Evolutionary conservation across 2,329 filamentous ascomycete genomes (phyloP).

Genomic region (Sclerotinia glacialis): DNA sequence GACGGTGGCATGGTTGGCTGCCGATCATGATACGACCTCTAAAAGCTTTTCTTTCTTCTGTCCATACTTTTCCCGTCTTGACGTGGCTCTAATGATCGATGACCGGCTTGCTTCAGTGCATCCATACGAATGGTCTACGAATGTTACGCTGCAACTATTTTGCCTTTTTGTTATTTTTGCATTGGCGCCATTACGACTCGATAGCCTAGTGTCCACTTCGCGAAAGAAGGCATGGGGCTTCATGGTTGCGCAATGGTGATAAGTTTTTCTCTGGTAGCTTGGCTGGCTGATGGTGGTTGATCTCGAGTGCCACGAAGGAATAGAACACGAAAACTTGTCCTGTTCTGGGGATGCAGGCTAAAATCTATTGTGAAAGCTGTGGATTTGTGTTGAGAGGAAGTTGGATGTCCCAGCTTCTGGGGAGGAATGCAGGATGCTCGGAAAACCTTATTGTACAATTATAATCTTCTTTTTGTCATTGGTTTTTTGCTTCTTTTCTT

Average conservation of each 20-base stretch:
- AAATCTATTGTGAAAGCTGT: constrained; percentile 14
- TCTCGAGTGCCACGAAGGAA: constrained; percentile 29
- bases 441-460: constrained; percentile 38
- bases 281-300: constrained; percentile 34
- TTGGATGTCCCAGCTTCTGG: constrained; percentile 23
- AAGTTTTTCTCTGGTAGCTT: constrained; percentile 29
- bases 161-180: constrained; percentile 17
- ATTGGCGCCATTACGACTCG: constrained; percentile 9
- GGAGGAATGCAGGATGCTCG: constrained; percentile 25
- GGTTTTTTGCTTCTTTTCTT: constrained; percentile 18
- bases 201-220: not conserved
- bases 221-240: constrained; percentile 19
- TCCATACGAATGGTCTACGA: constrained; percentile 21
- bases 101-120: constrained; percentile 18
- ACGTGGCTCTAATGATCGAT: constrained; percentile 19
- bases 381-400: constrained; percentile 8
- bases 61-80: constrained; percentile 21
- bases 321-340: not conserved
- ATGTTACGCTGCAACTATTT: constrained; percentile 11
- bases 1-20: constrained; percentile 13
- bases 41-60: constrained; percentile 21
- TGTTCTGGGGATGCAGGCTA: not conserved
- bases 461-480: constrained; percentile 32
- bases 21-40: constrained; percentile 18
- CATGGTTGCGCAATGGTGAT: constrained; percentile 19